Conservation (phyloP, 1,284 basidiomycete genomes). For the Moesziomyces globuligerus region DNA sequence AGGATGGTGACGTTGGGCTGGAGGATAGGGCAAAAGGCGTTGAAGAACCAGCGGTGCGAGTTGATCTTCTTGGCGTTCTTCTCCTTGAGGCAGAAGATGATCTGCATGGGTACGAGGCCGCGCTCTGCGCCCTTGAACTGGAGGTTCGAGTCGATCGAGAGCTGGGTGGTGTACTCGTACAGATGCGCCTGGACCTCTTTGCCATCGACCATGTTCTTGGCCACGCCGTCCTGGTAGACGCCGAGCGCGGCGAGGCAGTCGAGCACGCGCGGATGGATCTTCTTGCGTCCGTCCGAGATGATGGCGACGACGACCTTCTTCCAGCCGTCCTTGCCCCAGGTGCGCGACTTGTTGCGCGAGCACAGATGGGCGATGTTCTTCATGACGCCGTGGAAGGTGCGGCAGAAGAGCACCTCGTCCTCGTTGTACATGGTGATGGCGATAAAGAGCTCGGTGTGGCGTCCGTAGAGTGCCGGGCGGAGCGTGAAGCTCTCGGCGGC, state of each 20-base stretch:
- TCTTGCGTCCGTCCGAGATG: conserved; percentile 91
- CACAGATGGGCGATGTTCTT: conserved; percentile 73
- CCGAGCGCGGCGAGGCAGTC: conserved; percentile 77
- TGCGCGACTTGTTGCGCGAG: conserved; percentile 89
- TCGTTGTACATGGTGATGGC: conserved; percentile 90
- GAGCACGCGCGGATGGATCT: conserved; percentile 89
- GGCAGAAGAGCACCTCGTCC: conserved; percentile 89
- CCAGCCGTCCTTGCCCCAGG: conserved; percentile 97
- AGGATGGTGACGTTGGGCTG: conserved; percentile 88
- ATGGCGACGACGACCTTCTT: conserved; percentile 79
- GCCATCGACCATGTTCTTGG: conserved; percentile 89
- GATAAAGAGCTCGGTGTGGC: conserved; percentile 86
- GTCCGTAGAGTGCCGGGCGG: conserved; percentile 80
- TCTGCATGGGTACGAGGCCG: conserved; percentile 71
- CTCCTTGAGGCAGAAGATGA: conserved; percentile 66
- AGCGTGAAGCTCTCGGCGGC: conserved; percentile 83
- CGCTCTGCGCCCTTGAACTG: conserved; percentile 95
- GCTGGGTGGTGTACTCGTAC: conserved; percentile 94
- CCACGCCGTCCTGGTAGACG: conserved; percentile 76
- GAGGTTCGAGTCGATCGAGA: conserved; percentile 85
- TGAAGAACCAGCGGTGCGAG: conserved; percentile 74
- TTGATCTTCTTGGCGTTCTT: conserved; percentile 75
- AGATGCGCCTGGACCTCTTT: conserved; percentile 90
- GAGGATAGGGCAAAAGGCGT: conserved; percentile 65
- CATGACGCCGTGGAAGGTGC: conserved; percentile 97